Conservation (phyloP, 2,329 filamentous ascomycete species). For the Aureobasidium sp. region DNA sequence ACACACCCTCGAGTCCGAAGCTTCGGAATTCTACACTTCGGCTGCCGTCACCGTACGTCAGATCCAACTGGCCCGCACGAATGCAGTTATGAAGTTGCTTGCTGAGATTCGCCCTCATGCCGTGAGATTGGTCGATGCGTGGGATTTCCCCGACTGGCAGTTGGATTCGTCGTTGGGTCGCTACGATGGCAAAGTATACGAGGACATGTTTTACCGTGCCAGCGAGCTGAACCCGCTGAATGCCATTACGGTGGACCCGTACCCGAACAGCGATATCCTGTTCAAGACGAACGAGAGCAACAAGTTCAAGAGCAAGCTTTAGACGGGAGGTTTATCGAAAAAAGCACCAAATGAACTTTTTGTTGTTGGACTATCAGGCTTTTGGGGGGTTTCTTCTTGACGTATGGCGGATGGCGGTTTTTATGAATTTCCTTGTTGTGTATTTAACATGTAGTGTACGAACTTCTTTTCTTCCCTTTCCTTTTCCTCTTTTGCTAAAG, state of each 20-base stretch:
- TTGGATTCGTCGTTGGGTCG: constrained; percentile 62
- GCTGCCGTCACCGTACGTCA: constrained; percentile 62
- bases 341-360: no score
- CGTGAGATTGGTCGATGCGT: constrained; percentile 60
- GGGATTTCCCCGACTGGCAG: constrained; percentile 72
- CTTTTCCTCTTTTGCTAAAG: no score
- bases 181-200: constrained; percentile 66
- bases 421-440: no score
- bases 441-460: no score
- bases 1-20: constrained; percentile 59
- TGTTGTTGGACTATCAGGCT: no score
- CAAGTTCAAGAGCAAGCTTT: constrained; percentile 41
- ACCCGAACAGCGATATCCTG: constrained; percentile 53
- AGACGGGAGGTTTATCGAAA: no score
- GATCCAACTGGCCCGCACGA: constrained; percentile 59
- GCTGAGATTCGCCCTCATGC: constrained; percentile 67
- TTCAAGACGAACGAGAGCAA: constrained; percentile 50
- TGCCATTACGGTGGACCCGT: constrained; percentile 60
- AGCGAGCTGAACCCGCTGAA: constrained; percentile 67
- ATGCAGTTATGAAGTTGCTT: constrained; percentile 59
- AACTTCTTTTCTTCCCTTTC: no score
- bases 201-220: constrained; percentile 66
- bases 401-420: no score
- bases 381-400: no score
- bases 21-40: constrained; percentile 63